These are phyloP conservation scores for Trametes punicea DNA, from an alignment of 768 basidiomycete genomes.

Conservation along the genomic window DNA sequence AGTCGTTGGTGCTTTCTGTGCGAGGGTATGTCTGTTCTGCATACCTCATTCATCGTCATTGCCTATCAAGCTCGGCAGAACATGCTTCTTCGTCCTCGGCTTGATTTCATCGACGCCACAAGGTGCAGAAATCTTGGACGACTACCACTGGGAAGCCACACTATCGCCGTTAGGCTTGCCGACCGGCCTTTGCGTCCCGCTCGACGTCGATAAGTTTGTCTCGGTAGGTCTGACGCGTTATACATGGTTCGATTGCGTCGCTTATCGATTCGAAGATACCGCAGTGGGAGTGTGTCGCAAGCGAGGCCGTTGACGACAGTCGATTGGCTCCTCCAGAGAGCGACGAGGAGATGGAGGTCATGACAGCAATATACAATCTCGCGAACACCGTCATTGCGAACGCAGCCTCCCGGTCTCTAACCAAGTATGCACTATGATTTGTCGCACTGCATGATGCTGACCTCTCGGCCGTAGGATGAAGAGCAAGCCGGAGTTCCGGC, in stretches of 20 bases:
- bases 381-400: conserved; percentile 96
- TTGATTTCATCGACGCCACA: conserved; percentile 88
- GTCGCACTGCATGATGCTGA: background rate
- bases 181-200: conserved; percentile 88
- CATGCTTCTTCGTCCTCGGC: conserved; percentile 94
- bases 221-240: conserved; percentile 46
- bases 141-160: conserved; percentile 92
- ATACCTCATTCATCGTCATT: background rate
- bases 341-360: conserved; percentile 75
- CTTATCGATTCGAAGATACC: conserved; percentile 53
- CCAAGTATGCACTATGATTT: conserved; percentile 52
- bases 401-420: conserved; percentile 85
- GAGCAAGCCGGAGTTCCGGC: conserved; percentile 67
- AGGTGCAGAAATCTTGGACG: conserved; percentile 91
- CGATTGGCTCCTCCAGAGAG: conserved; percentile 63
- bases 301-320: conserved; percentile 32
- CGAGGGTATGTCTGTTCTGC: conserved; percentile 66
- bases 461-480: conserved; percentile 57
- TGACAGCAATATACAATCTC: conserved; percentile 89
- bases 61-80: conserved; percentile 47
- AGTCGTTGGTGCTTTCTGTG: conserved; percentile 85
- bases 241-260: background rate
- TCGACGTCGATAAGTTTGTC: conserved; percentile 77
- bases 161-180: conserved; percentile 80
- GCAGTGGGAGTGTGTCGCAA: conserved; percentile 48